Conservation (phyloP, 2,329 filamentous ascomycete species). For the Didymella segeticola region DNA sequence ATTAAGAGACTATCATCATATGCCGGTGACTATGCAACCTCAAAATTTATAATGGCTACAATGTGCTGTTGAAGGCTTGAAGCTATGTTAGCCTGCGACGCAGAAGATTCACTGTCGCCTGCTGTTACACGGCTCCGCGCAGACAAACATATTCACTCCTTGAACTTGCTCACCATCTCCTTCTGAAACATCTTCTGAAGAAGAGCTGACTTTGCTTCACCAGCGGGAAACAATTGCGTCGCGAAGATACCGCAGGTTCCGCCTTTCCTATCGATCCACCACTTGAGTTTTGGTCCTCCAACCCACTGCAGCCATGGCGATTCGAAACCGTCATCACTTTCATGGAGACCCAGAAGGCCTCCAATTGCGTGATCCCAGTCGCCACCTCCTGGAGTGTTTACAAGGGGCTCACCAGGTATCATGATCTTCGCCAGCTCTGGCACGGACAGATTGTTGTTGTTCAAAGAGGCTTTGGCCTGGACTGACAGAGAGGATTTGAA, state of each 20-base stretch:
- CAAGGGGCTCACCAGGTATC: slow-evolving; percentile 23
- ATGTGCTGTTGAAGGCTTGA: too few species aligned
- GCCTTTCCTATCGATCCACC: slow-evolving; percentile 39
- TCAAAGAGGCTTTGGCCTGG: slow-evolving; percentile 11
- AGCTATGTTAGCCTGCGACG: too few species aligned
- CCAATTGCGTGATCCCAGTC: slow-evolving; percentile 26
- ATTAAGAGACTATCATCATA: too few species aligned
- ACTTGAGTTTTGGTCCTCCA: slow-evolving; percentile 31
- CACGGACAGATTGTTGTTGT: slow-evolving; percentile 8
- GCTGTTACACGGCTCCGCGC: not conserved
- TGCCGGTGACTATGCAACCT: too few species aligned
- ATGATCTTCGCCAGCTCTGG: slow-evolving; percentile 16
- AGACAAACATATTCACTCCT: not conserved
- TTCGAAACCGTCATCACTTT: slow-evolving; percentile 21
- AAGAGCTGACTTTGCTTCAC: slow-evolving; percentile 26
- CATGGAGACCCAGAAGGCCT: slow-evolving; percentile 23
- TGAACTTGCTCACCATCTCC: slow-evolving; percentile 19
- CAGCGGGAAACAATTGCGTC: slow-evolving; percentile 33
- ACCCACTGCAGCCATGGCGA: slow-evolving; percentile 28
- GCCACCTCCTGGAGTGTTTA: slow-evolving; percentile 16
- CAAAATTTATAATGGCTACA: too few species aligned
- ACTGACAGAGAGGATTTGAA: slow-evolving; percentile 20
- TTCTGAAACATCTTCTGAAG: slow-evolving; percentile 30
- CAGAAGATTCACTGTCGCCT: too few species aligned
- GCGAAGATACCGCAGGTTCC: slow-evolving; percentile 35